Percentiles rank a stretch among this genome's conserved stretches.
Evolutionary conservation across 2,329 filamentous ascomycete genomes (phyloP).

Genomic region (Sporothrix brasiliensis): DNA sequence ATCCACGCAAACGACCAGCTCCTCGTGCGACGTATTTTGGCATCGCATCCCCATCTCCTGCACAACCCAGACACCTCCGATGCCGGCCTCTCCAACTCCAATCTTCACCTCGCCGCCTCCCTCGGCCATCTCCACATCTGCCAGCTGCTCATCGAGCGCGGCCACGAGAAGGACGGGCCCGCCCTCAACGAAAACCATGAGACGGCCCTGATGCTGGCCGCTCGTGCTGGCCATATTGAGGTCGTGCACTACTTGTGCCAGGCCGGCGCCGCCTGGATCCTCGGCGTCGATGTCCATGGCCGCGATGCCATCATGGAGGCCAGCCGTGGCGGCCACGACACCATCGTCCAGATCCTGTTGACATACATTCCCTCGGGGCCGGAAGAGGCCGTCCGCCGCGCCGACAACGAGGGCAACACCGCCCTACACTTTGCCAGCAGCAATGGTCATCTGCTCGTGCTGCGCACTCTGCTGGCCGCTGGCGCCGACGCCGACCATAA

Average conservation of each 20-base stretch:
- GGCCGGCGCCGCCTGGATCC: conserved; percentile 63
- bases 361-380: conserved; percentile 62
- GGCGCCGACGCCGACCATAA: conserved; percentile 73
- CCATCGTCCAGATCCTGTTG: conserved; percentile 65
- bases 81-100: conserved; percentile 74
- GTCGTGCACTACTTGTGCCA: conserved; percentile 72
- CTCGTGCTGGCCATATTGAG: conserved; percentile 68
- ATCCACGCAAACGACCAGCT: conserved; percentile 73
- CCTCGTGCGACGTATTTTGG: conserved; percentile 76
- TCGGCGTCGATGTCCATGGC: conserved; percentile 67
- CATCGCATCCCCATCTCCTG: conserved; percentile 69
- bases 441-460: conserved; percentile 75
- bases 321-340: conserved; percentile 63
- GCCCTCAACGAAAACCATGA: conserved; percentile 78
- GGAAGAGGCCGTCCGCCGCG: conserved; percentile 55
- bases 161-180: conserved; percentile 71
- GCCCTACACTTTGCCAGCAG: conserved; percentile 84
- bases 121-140: conserved; percentile 71
- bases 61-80: conserved; percentile 77
- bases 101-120: conserved; percentile 76
- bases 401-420: conserved; percentile 78
- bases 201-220: conserved; percentile 80
- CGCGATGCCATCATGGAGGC: conserved; percentile 73
- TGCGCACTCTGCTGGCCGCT: conserved; percentile 75
- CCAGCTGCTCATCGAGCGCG: conserved; percentile 68